Conservation (phyloP, 495 filamentous ascomycete species). For the Lentithecium fluviatile region DNA sequence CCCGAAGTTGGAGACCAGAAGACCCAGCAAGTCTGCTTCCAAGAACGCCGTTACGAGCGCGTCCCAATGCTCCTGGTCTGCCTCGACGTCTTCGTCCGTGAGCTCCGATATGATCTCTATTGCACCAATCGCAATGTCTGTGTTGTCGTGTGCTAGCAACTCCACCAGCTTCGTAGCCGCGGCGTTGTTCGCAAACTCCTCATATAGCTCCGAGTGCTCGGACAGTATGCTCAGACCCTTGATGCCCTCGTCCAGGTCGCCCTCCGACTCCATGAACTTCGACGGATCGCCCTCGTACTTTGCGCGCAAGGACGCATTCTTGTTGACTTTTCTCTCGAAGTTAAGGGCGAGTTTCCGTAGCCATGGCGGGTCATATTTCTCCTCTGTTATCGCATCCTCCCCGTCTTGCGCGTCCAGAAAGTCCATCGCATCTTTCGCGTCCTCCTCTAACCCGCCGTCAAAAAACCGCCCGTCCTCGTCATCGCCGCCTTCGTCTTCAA, state of each 20-base stretch:
- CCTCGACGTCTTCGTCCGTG: slow-evolving; percentile 90
- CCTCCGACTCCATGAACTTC: slow-evolving; percentile 85
- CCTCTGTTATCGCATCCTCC: slow-evolving; percentile 56
- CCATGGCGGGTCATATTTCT: slow-evolving; percentile 84
- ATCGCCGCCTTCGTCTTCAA: slow-evolving; percentile 60
- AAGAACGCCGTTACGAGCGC: slow-evolving; percentile 74
- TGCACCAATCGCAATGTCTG: slow-evolving; percentile 90
- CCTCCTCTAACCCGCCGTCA: slow-evolving; percentile 79
- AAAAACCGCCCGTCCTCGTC: slow-evolving; percentile 96
- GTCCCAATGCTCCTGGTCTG: slow-evolving; percentile 81
- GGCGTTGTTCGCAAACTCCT: slow-evolving; percentile 77
- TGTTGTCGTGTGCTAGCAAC: slow-evolving; percentile 90
- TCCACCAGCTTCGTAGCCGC: slow-evolving; percentile 72
- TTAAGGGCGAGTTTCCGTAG: slow-evolving; percentile 74
- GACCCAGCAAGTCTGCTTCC: slow-evolving; percentile 76
- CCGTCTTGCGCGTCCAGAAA: slow-evolving; percentile 73
- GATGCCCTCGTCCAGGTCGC: slow-evolving; percentile 86
- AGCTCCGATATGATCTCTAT: slow-evolving; percentile 90
- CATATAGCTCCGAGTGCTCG: slow-evolving; percentile 82
- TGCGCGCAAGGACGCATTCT: slow-evolving; percentile 88
- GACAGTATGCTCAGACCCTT: slow-evolving; percentile 84
- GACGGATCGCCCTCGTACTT: slow-evolving; percentile 82
- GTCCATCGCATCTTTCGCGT: slow-evolving; percentile 83
- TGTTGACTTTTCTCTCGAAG: slow-evolving; percentile 87
- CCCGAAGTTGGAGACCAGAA: slow-evolving; percentile 80